Base-by-base conservation (phyloP, 225 moss, liverwort and hornwort genomes). In the Thuidium tamariscinum region DNA sequence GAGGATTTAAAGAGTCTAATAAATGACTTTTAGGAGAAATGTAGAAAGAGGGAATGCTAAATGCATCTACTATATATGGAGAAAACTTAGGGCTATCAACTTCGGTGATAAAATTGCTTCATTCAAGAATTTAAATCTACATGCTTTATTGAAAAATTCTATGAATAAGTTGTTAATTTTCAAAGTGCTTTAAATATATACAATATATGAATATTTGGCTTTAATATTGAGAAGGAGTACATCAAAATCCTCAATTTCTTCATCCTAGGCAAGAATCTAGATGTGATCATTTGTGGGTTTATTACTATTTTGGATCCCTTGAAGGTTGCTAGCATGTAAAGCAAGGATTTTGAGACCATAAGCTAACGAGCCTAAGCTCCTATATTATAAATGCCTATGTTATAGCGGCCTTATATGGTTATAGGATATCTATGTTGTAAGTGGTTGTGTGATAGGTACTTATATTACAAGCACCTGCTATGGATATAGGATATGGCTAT, bases 81-180 rank as follows among this genome's bases (percentile, higher is more conserved):
- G 4, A 39, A 67, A 67, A 22, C 10, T 37, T 67, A 67, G 2
- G 4, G 37, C 1, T 37, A 0, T 22, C 39, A 13, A 2, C 2
- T 4, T 39, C 23, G 4, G 13, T 13, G 8, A 4, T 7, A 68
- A 5, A 7, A 13, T 6, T 0, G 0, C 0, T 0, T 39, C 20
- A 8, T 68, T 39, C 5, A 23, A 67, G 2, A 66, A 63, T 62
- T 62, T 16, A 30, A 63, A 21, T 66, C 21, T 11, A 37, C 7
- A 37, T 37, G 7, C 7, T 11, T 36, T 37, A 37, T 37, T 12
- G 7, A 37, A 4, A 13, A 3, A 67, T 36, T 37, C 11, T 66
- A 36, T 12, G 3, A 23, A 37, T 22, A 67, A 23, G 7, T 68
- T 39, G 13, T 39, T 7, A 23, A 23, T 37, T 67, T 66, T 22